These are phyloP conservation scores for Cercospora brassicicola DNA, from an alignment of 2,329 filamentous ascomycete genomes.

Conservation along the genomic window DNA sequence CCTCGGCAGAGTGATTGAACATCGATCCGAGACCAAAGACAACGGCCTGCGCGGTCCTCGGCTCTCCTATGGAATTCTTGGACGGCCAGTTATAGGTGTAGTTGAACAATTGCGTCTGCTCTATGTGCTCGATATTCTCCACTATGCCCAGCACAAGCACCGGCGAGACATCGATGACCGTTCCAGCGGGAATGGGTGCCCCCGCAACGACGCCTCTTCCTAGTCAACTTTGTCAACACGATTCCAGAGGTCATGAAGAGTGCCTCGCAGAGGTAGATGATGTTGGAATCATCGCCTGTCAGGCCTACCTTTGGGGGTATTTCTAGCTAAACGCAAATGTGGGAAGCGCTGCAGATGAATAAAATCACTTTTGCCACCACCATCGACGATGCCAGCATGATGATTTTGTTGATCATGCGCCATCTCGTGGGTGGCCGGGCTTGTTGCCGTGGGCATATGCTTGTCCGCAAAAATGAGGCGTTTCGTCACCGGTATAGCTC, in stretches of 20 bases:
- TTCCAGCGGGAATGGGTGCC: slow-evolving; percentile 48
- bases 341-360: slow-evolving; percentile 44
- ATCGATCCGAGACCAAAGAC: slow-evolving; percentile 58
- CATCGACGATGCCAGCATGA: not conserved
- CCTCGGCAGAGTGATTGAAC: slow-evolving; percentile 57
- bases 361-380: slow-evolving; percentile 1
- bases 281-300: not conserved
- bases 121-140: slow-evolving; percentile 53
- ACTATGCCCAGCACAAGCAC: slow-evolving; percentile 51
- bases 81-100: slow-evolving; percentile 58
- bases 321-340: slow-evolving; percentile 46
- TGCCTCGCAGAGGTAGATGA: not conserved
- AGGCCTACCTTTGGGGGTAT: slow-evolving; percentile 55
- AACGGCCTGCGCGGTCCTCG: slow-evolving; percentile 51
- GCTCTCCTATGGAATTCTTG: not conserved
- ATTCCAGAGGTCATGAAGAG: not conserved
- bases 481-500: slow-evolving; percentile 2
- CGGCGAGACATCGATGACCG: slow-evolving; percentile 54
- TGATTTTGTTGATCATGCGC: slow-evolving; percentile 3
- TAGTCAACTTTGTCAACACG: slow-evolving; percentile 31
- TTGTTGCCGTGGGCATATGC: slow-evolving; percentile 1
- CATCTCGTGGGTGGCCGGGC: slow-evolving; percentile 1
- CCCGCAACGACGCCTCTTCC: slow-evolving; percentile 57
- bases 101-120: slow-evolving; percentile 54
- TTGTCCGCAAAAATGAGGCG: not conserved